Evolutionary conservation across 441 rosid species (phyloP).

Genomic region (Populus tomentosa): DNA sequence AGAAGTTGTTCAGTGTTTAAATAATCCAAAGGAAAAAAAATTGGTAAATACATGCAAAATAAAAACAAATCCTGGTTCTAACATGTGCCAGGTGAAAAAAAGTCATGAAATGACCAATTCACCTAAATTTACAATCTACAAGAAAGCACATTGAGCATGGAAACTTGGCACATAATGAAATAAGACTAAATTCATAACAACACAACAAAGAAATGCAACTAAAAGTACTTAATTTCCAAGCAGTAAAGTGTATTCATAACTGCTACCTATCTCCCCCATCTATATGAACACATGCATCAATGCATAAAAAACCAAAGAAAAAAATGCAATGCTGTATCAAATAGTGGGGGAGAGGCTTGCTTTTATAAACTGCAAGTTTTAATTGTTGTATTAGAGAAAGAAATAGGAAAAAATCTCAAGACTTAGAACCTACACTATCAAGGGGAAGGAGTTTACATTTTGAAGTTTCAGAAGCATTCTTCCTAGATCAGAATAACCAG

Average conservation of each 20-base stretch:
- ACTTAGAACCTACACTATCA: neutral
- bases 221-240: neutral
- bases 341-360: neutral
- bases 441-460: conserved; percentile 41
- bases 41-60: neutral
- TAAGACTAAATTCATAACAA: neutral
- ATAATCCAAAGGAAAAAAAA: neutral
- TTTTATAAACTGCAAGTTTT: neutral
- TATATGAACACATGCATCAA: neutral
- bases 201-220: neutral
- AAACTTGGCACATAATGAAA: neutral
- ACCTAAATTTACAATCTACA: neutral
- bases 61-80: neutral
- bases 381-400: neutral
- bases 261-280: neutral
- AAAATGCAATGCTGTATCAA: neutral
- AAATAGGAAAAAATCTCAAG: neutral
- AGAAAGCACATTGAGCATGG: neutral
- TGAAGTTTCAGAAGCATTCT: conserved; percentile 90
- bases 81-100: neutral
- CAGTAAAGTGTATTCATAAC: neutral
- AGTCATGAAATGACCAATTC: neutral
- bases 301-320: neutral
- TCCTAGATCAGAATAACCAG: conserved; percentile 81
- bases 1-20: neutral